Conservation (phyloP, 1,139 yeast species). For the Diutina catenulata region DNA sequence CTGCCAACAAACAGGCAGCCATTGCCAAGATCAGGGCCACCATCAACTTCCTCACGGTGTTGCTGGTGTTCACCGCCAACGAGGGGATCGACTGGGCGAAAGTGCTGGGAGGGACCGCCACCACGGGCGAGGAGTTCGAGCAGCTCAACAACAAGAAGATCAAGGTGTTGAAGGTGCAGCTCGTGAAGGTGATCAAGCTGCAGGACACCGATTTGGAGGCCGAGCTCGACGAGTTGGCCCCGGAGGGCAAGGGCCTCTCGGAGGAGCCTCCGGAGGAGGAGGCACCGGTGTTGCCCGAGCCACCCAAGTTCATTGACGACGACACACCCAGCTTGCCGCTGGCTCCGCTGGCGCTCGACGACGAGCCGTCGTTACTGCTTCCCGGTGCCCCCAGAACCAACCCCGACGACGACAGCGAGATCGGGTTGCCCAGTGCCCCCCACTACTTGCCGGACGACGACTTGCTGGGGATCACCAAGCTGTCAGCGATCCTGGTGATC, state of each 20-base stretch:
- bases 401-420: not conserved
- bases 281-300: not conserved
- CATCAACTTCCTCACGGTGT: constrained; percentile 22
- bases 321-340: not conserved
- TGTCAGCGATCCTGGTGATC: constrained; percentile 1
- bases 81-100: constrained; percentile 22
- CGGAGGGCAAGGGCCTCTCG: not conserved
- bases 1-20: constrained; percentile 15
- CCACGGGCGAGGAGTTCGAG: constrained; percentile 16
- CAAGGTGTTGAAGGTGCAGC: constrained; percentile 28
- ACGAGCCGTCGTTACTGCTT: not conserved
- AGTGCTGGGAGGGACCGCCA: constrained; percentile 22
- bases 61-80: constrained; percentile 17
- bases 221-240: constrained; percentile 15
- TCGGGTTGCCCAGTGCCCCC: not conserved
- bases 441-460: constrained; percentile 1
- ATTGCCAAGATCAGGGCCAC: constrained; percentile 24
- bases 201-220: constrained; percentile 18
- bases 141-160: constrained; percentile 21
- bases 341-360: too few relatives aligned
- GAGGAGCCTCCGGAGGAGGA: not conserved
- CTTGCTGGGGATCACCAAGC: not conserved
- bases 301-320: constrained; percentile 1
- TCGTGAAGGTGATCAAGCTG: constrained; percentile 24
- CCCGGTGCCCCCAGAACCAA: constrained; percentile 2